phyloP scores from a whole-genome alignment of 2,329 filamentous ascomycete species.

The Beauveria sp. region DNA sequence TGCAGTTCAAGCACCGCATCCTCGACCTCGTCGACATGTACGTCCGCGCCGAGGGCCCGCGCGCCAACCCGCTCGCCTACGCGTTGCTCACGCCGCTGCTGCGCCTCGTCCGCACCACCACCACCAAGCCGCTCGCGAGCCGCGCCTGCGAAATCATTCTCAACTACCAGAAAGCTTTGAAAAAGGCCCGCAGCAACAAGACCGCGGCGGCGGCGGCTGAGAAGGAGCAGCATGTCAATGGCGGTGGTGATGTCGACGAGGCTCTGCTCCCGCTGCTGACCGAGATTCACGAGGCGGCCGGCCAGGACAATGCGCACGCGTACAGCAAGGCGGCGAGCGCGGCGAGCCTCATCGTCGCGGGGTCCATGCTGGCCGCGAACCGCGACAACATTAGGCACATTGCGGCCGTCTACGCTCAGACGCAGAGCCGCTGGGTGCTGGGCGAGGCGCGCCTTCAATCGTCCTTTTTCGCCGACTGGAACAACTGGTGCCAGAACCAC shows the following conservation, averaged over 20 bases:
- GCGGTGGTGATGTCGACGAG: constrained; percentile 28
- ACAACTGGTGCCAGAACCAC: constrained; percentile 60
- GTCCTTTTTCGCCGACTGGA: constrained; percentile 63
- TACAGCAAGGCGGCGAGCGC: constrained; percentile 70
- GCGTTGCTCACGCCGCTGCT: constrained; percentile 68
- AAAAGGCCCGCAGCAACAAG: constrained; percentile 41
- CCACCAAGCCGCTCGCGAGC: constrained; percentile 64
- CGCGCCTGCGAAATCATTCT: constrained; percentile 67
- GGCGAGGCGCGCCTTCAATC: constrained; percentile 53
- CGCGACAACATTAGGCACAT: constrained; percentile 45
- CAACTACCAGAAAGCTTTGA: constrained; percentile 60
- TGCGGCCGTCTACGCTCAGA: constrained; percentile 56
- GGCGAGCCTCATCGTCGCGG: constrained; percentile 60
- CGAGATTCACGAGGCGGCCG: constrained; percentile 61
- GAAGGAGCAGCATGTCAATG: constrained; percentile 1
- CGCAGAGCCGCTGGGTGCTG: constrained; percentile 49
- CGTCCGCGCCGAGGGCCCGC: constrained; percentile 64
- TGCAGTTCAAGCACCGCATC: constrained; percentile 92
- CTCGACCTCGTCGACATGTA: constrained; percentile 83
- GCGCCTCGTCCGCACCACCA: constrained; percentile 67
- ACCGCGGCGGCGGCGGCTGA: constrained; percentile 26
- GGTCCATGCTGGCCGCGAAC: constrained; percentile 49
- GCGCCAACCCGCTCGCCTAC: constrained; percentile 53
- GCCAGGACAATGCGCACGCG: constrained; percentile 55
- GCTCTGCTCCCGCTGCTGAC: constrained; percentile 51